A percentile compares a stretch with the other conserved stretches of the same genome.
phyloP scores from a whole-genome alignment of 2,329 filamentous ascomycete genomes.

The Epichloe sylvatica region DNA sequence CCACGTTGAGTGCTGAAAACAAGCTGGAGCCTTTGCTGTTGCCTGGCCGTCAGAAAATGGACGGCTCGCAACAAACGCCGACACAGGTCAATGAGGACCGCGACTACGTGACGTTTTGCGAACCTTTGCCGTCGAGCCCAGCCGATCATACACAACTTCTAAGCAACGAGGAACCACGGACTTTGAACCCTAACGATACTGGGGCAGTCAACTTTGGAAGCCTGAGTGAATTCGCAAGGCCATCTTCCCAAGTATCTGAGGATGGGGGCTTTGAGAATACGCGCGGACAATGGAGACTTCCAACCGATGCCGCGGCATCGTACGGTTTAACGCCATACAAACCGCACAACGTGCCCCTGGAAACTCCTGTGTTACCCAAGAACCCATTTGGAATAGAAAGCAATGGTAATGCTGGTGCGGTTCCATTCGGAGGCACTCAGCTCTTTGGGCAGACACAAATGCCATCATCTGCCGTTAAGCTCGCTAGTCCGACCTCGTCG shows the following conservation, averaged over 20 bases:
- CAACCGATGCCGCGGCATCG: constrained; percentile 17
- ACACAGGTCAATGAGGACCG: constrained; percentile 44
- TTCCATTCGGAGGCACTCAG: constrained; percentile 30
- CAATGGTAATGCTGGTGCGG: constrained; percentile 18
- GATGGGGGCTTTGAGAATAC: constrained; percentile 26
- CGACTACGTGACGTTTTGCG: constrained; percentile 36
- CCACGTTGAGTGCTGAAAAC: background rate
- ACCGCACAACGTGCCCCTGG: constrained; percentile 19
- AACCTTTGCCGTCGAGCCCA: constrained; percentile 17
- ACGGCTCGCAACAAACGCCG: constrained; percentile 36
- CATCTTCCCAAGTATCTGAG: constrained; percentile 29
- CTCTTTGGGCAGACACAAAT: constrained; percentile 43
- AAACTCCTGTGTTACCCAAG: constrained; percentile 35
- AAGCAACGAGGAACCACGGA: constrained; percentile 19
- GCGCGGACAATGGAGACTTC: constrained; percentile 24
- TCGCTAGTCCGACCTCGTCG: constrained; percentile 41
- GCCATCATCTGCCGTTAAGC: constrained; percentile 35
- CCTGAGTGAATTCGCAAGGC: constrained; percentile 20
- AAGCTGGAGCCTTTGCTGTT: background rate
- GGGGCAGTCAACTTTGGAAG: constrained; percentile 34
- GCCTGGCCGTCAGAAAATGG: constrained; percentile 18
- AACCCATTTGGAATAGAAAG: constrained; percentile 33
- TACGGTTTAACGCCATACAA: constrained; percentile 17
- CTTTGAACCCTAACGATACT: constrained; percentile 33
- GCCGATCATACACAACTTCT: constrained; percentile 14